phyloP scores from a whole-genome alignment of 1,284 basidiomycete species.

The Sporisorium reilianum region DNA sequence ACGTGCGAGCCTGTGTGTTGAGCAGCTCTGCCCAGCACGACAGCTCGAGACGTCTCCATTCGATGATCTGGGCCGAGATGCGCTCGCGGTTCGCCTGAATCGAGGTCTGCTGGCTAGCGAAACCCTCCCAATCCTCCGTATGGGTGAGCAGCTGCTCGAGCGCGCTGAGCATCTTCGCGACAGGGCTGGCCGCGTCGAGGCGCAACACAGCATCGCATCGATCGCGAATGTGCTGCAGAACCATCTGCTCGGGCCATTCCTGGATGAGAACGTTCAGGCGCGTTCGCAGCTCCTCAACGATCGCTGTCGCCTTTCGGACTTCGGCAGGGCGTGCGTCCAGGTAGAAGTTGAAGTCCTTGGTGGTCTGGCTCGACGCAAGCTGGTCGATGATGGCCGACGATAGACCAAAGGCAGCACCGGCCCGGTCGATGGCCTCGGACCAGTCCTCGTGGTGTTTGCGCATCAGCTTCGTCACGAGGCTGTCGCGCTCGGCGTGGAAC shows the following conservation, averaged over 20 bases:
- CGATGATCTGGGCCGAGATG: constrained; percentile 82
- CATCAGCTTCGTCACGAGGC: constrained; percentile 36
- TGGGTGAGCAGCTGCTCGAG: constrained; percentile 88
- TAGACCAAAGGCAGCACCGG: constrained; percentile 58
- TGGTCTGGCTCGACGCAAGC: constrained; percentile 18
- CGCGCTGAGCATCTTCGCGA: constrained; percentile 85
- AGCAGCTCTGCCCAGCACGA: constrained; percentile 87
- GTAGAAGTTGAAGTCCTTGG: constrained; percentile 63
- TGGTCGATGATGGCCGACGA: constrained; percentile 35
- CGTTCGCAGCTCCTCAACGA: constrained; percentile 50
- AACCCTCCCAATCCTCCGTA: constrained; percentile 96
- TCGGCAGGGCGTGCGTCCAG: constrained; percentile 55
- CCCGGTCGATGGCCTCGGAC: constrained; percentile 49
- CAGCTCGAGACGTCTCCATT: constrained; percentile 91
- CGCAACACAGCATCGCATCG: constrained; percentile 80
- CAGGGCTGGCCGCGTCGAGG: constrained; percentile 78
- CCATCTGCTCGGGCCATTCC: constrained; percentile 98
- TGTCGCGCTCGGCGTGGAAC: constrained; percentile 28
- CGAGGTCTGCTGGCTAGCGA: constrained; percentile 86
- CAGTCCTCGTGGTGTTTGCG: constrained; percentile 39
- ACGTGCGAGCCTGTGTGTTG: constrained; percentile 70
- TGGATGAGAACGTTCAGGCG: constrained; percentile 73
- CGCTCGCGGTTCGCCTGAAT: constrained; percentile 78
- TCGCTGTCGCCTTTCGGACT: constrained; percentile 44
- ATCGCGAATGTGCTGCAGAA: constrained; percentile 83